Base-by-base conservation (phyloP, 768 basidiomycete genomes). In the Mycena venus region DNA sequence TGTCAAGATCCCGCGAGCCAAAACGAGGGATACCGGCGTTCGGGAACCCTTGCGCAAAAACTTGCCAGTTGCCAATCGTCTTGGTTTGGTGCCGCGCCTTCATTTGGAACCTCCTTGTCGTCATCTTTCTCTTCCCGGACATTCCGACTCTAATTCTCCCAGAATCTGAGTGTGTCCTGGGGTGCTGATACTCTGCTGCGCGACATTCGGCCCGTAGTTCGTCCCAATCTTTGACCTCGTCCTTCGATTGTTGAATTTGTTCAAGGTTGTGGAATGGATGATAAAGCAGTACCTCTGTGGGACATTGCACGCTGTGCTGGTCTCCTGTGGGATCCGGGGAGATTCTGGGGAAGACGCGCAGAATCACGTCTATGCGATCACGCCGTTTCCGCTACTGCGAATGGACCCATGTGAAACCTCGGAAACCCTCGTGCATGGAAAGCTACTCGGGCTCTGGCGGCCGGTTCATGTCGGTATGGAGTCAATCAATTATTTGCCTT, bases 301-400 rank as follows among this genome's bases (percentile, higher is more conserved):
- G 31, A 17, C 69, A 70, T 19, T 70, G 64, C 1, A 6, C 56
- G 47, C 75, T 68, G 55, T 77, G 78, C 11, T 67, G 56, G 47
- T 72, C 67, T 15, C 77, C 76, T 12, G 63, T 47, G 9, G 79
- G 77, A 69, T 78, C 70, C 4, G 78, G 76, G 9, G 71, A 72
- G 31, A 70, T 73, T 0, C 74, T 64, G 5, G 76, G 78, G 42
- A 74, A 58, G 19, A 25, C 6, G 31, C 56, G 56, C 17, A 58
- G 21, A n/a, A 58, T 6, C 8, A 34, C 32, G 19, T 58, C 21
- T n/a, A 31, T 34, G 1, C 19, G 1, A 12, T 15, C 31, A 14
- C 56, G 5, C 8, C 32, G 29, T 12, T 58, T 58, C 10, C 32
- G 56, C 56, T 31, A 58, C 7, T 12, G 23, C 5, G 8, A 8